Conservation (phyloP, 73 alveolate species). For the Paramecium octaurelia region DNA sequence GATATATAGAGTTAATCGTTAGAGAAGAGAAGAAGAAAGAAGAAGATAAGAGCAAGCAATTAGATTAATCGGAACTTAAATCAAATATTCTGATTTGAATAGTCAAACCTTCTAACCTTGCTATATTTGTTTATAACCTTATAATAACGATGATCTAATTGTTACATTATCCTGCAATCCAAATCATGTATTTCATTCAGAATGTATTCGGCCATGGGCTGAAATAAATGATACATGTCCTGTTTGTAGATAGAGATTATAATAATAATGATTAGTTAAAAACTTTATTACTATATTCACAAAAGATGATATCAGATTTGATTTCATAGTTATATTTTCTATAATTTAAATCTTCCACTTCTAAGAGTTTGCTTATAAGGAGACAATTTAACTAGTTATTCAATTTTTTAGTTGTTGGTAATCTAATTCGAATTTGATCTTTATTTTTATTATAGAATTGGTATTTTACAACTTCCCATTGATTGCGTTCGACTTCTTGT, state of each 20-base stretch:
- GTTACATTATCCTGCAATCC: neutral
- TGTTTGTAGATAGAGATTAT: slow-evolving; percentile 56
- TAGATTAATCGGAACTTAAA: neutral
- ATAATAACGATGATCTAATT: neutral
- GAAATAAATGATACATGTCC: slow-evolving; percentile 57
- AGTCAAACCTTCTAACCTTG: neutral
- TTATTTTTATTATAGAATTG: neutral
- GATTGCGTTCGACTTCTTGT: neutral
- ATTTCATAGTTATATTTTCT: neutral
- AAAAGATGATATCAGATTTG: neutral
- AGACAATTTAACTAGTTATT: neutral
- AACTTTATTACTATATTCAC: slow-evolving; percentile 26
- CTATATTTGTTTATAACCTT: neutral
- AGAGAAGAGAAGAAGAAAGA: neutral
- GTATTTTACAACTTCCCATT: neutral
- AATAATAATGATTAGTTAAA: neutral
- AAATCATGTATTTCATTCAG: slow-evolving; percentile 65
- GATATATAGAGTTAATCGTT: neutral
- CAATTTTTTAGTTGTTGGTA: neutral
- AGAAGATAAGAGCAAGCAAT: neutral
- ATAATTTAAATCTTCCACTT: slow-evolving; percentile 1
- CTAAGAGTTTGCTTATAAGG: neutral
- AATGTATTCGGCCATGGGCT: slow-evolving; percentile 67
- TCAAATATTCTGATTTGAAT: neutral
- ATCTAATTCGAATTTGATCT: neutral